Percentiles rank a stretch among this genome's conserved stretches.
Conservation (phyloP, 2,329 filamentous ascomycete genomes). For the Pseudocercospora pini-densiflorae region DNA sequence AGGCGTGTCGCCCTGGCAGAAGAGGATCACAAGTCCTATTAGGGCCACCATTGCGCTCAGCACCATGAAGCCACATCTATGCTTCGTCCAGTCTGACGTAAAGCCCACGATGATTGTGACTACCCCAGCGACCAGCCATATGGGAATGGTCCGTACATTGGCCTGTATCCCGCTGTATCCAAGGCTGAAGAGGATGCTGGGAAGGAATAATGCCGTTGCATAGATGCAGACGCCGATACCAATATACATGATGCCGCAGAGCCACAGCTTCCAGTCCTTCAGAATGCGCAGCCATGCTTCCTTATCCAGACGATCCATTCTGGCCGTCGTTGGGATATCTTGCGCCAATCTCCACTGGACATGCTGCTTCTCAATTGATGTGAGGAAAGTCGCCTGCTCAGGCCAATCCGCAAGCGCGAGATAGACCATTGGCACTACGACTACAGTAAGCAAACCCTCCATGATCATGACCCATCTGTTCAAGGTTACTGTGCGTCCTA, state of each 20-base stretch:
- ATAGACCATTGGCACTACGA: neutral
- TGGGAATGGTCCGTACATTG: neutral
- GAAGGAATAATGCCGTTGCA: neutral
- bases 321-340: neutral
- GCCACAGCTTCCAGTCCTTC: neutral
- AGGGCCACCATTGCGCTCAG: neutral
- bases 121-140: neutral
- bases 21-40: neutral
- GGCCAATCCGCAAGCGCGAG: neutral
- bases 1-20: neutral
- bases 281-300: neutral
- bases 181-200: neutral
- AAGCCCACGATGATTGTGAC: neutral
- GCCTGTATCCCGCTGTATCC: neutral
- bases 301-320: neutral
- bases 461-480: neutral
- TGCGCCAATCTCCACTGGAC: neutral
- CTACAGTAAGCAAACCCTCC: neutral
- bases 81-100: neutral
- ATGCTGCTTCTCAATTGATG: neutral
- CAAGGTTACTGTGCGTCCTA: neutral
- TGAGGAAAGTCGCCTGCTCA: neutral
- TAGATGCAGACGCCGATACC: neutral
- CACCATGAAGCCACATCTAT: neutral
- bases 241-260: neutral